Conservation (phyloP, 2,329 filamentous ascomycete genomes). For the Colletotrichum tanaceti region DNA sequence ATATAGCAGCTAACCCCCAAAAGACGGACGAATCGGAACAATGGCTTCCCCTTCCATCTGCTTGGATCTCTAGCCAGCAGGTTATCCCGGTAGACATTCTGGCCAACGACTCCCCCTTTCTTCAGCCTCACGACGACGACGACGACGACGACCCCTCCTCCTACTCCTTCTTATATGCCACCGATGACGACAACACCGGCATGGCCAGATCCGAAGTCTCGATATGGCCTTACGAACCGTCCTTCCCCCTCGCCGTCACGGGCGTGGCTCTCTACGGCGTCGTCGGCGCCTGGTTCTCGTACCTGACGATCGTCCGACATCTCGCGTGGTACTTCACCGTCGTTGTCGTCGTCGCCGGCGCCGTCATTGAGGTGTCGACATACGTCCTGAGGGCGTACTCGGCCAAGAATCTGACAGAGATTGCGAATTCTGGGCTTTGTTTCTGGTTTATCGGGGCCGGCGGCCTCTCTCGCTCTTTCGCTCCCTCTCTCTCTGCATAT, state of each 20-base stretch:
- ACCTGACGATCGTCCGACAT: slow-evolving; percentile 56
- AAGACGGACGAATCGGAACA: neutral
- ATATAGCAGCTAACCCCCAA: neutral
- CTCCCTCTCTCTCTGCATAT: no score
- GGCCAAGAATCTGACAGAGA: slow-evolving; percentile 48
- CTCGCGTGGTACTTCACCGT: slow-evolving; percentile 56
- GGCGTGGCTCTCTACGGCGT: slow-evolving; percentile 56
- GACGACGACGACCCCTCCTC: neutral
- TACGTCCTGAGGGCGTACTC: slow-evolving; percentile 55
- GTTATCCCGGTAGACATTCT: neutral
- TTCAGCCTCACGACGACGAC: neutral
- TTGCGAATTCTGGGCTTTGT: slow-evolving; percentile 46
- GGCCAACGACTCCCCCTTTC: no score
- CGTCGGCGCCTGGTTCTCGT: slow-evolving; percentile 52
- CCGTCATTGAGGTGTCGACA: slow-evolving; percentile 55
- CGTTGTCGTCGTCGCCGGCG: slow-evolving; percentile 56
- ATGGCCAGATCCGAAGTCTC: neutral
- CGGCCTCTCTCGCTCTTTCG: no score
- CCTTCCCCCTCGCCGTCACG: slow-evolving; percentile 55
- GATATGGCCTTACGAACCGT: slow-evolving; percentile 59
- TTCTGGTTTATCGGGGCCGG: no score
- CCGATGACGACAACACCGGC: no score
- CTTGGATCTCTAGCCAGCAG: neutral
- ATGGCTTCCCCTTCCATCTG: neutral
- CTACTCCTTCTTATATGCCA: no score